Percentiles rank a stretch among this genome's conserved stretches.
These are phyloP conservation scores for Neopestalotiopsis sp. DNA, from an alignment of 2,329 filamentous ascomycete genomes.

Conservation along the genomic window DNA sequence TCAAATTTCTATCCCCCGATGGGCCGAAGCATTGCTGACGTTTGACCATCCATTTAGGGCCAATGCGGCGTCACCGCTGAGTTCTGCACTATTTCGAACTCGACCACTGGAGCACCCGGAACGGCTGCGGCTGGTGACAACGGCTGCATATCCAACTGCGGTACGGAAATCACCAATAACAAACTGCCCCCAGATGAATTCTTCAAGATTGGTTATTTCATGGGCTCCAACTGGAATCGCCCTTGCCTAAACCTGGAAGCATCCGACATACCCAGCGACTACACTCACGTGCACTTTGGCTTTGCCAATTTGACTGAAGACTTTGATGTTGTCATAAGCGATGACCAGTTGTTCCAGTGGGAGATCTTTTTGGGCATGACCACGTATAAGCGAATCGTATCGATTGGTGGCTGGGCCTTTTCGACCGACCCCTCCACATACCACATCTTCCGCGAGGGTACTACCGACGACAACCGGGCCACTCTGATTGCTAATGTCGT, in stretches of 20 bases:
- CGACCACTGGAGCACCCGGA: too few relatives aligned
- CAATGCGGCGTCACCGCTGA: too few relatives aligned
- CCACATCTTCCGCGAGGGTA: slow-evolving; percentile 41
- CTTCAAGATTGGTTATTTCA: slow-evolving; percentile 24
- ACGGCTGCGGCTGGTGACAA: not conserved
- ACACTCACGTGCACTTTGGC: slow-evolving; percentile 36
- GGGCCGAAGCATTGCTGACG: too few relatives aligned
- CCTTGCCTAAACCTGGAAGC: slow-evolving; percentile 26
- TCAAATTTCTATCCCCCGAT: too few relatives aligned
- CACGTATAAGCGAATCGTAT: slow-evolving; percentile 42
- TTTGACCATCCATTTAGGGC: too few relatives aligned
- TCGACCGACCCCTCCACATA: slow-evolving; percentile 41
- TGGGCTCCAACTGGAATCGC: slow-evolving; percentile 24
- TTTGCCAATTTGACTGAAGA: slow-evolving; percentile 33
- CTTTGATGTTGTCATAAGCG: not conserved
- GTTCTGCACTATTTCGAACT: too few relatives aligned
- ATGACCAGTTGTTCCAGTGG: not conserved
- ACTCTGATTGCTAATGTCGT: slow-evolving; percentile 36
- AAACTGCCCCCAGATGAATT: slow-evolving; percentile 1
- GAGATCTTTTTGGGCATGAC: slow-evolving; percentile 31
- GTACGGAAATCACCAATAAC: slow-evolving; percentile 22
- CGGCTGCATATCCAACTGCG: slow-evolving; percentile 25
- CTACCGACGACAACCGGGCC: slow-evolving; percentile 36
- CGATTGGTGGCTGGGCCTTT: slow-evolving; percentile 51
- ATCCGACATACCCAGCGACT: slow-evolving; percentile 22